Evolutionary conservation across 495 filamentous ascomycete species (phyloP).

Genomic region (Daldinia bambusicola): DNA sequence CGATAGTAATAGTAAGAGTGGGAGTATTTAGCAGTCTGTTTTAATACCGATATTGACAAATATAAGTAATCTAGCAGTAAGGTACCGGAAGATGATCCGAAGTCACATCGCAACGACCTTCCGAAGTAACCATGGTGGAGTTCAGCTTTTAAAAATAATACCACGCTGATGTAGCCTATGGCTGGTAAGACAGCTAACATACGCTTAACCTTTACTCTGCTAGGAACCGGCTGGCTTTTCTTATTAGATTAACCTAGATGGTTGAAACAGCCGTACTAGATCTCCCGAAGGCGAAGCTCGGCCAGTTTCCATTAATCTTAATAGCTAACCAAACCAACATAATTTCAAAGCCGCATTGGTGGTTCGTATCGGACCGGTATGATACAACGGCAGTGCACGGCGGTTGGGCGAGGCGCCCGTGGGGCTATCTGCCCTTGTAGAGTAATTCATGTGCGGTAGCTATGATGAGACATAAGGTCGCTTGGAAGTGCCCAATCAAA

Average conservation of each 20-base stretch:
- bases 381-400: constrained; percentile 25
- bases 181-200: constrained; percentile 11
- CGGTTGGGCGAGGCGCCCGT: constrained; percentile 33
- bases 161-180: constrained; percentile 29
- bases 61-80: constrained; percentile 38
- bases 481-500: constrained; percentile 28
- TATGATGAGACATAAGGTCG: constrained; percentile 32
- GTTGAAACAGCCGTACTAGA: constrained; percentile 18
- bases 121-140: constrained; percentile 30
- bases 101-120: constrained; percentile 44
- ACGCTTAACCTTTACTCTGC: background rate
- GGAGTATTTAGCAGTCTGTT: background rate
- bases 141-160: constrained; percentile 24
- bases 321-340: constrained; percentile 19
- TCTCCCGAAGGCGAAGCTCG: constrained; percentile 33
- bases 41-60: constrained; percentile 41
- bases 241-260: constrained; percentile 16
- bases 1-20: background rate
- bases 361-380: constrained; percentile 42
- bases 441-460: constrained; percentile 18
- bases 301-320: constrained; percentile 17
- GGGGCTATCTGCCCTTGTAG: constrained; percentile 17
- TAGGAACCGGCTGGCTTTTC: constrained; percentile 18
- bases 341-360: constrained; percentile 35
- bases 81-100: constrained; percentile 35